phyloP scores from a whole-genome alignment of 176 grass and related monocot species.

The Cymbopogon citratus region DNA sequence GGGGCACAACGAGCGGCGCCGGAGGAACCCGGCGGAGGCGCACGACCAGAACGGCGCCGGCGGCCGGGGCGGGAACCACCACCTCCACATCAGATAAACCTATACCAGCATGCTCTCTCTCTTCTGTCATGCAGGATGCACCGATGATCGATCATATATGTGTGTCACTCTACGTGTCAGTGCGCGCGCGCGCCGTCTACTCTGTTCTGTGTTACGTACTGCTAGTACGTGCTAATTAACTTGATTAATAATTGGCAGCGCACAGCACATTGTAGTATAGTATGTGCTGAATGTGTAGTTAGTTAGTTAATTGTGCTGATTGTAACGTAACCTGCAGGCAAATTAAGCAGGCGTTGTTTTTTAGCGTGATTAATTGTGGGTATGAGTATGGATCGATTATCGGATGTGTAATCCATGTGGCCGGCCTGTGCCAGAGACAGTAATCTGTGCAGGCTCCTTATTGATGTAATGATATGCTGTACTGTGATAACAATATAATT shows the following conservation, averaged over 20 bases:
- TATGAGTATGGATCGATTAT: not conserved
- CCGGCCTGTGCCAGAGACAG: conserved; percentile 8
- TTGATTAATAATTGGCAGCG: not conserved
- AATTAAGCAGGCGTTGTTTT: conserved; percentile 16
- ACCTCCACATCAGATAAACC: conserved; percentile 78
- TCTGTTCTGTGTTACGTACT: not conserved
- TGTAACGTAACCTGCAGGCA: conserved; percentile 11
- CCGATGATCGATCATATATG: not conserved
- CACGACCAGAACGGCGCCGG: conserved; percentile 39
- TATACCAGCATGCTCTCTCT: conserved; percentile 86
- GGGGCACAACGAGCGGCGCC: conserved; percentile 88
- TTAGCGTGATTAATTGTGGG: not conserved
- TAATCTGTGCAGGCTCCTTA: not conserved
- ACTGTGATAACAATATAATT: not conserved
- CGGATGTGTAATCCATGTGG: conserved; percentile 24
- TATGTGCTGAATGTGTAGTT: not conserved
- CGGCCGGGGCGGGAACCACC: conserved; percentile 35
- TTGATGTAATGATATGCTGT: conserved; percentile 28
- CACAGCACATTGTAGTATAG: not conserved
- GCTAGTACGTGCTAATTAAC: not conserved
- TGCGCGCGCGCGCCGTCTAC: not conserved
- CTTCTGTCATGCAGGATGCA: conserved; percentile 81
- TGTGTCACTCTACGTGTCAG: not conserved
- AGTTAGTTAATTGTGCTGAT: not conserved
- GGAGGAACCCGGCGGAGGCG: conserved; percentile 65